Evolutionary conservation across 2,329 filamentous ascomycete genomes (phyloP).

Genomic region (Didymella segeticola): DNA sequence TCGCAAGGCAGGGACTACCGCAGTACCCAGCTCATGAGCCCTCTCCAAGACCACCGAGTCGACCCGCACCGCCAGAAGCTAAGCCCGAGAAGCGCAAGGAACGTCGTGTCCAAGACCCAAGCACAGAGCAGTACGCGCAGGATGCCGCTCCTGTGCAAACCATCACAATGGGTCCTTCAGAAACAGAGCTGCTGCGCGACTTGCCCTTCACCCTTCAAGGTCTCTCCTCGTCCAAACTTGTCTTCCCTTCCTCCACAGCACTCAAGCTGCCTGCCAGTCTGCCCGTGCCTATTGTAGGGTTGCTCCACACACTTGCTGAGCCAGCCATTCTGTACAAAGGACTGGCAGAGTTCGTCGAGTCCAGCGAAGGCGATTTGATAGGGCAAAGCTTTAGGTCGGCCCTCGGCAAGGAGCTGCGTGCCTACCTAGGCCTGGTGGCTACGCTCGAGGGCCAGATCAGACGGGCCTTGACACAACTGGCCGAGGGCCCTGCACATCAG

Average conservation of each 20-base stretch:
- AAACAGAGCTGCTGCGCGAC: conserved; percentile 64
- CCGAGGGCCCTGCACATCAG: conserved; percentile 69
- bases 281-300: conserved; percentile 81
- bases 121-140: conserved; percentile 34
- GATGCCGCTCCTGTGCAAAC: conserved; percentile 21
- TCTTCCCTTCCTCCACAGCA: conserved; percentile 72
- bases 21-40: conserved; percentile 46
- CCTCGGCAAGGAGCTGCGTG: conserved; percentile 81
- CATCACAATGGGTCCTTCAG: conserved; percentile 44
- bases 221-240: conserved; percentile 82
- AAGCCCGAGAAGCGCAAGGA: conserved; percentile 38
- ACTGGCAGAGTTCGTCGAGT: conserved; percentile 81
- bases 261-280: conserved; percentile 80
- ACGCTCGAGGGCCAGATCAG: conserved; percentile 93
- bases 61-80: conserved; percentile 25
- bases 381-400: conserved; percentile 91
- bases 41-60: conserved; percentile 38
- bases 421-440: conserved; percentile 88
- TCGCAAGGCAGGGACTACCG: conserved; percentile 54
- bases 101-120: conserved; percentile 30
- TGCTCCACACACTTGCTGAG: conserved; percentile 89
- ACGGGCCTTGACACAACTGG: conserved; percentile 76
- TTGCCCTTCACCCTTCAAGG: conserved; percentile 93
- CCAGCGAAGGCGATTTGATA: conserved; percentile 81
- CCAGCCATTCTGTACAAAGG: conserved; percentile 89